A percentile compares a stretch with the other conserved stretches of the same genome.
Evolutionary conservation across 2,329 filamentous ascomycete genomes (phyloP).

Genomic region (Calonectria crousiana): DNA sequence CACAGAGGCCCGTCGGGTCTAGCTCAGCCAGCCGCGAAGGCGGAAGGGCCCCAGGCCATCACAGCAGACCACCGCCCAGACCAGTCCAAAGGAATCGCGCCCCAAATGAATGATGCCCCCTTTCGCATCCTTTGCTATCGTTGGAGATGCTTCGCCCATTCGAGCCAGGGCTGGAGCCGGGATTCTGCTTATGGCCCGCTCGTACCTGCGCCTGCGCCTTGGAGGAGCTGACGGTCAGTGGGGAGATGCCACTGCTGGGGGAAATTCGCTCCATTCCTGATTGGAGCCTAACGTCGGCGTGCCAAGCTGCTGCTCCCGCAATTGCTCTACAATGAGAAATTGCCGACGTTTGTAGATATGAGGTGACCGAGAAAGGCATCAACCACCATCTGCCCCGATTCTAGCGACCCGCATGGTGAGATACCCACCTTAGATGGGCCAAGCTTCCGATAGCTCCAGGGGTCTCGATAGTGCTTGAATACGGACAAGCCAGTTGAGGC

Average conservation of each 20-base stretch:
- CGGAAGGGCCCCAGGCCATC: background rate
- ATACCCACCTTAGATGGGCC: background rate
- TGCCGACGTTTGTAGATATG: background rate
- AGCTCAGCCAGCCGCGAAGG: background rate
- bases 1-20: background rate
- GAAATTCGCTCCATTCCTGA: slow-evolving; percentile 1
- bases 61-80: background rate
- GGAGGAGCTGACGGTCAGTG: background rate
- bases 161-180: background rate
- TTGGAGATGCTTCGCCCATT: background rate
- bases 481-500: slow-evolving; percentile 1
- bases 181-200: background rate
- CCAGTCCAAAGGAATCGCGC: background rate
- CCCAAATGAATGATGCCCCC: background rate
- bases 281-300: background rate
- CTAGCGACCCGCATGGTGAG: slow-evolving; percentile 5
- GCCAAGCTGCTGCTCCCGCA: background rate
- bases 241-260: background rate
- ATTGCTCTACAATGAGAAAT: background rate
- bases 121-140: background rate
- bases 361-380: background rate
- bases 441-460: slow-evolving; percentile 17
- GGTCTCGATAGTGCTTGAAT: slow-evolving; percentile 9
- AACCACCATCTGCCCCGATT: slow-evolving; percentile 2
- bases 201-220: background rate